Conservation (phyloP, 768 basidiomycete species). For the Wakefieldia striispora region DNA sequence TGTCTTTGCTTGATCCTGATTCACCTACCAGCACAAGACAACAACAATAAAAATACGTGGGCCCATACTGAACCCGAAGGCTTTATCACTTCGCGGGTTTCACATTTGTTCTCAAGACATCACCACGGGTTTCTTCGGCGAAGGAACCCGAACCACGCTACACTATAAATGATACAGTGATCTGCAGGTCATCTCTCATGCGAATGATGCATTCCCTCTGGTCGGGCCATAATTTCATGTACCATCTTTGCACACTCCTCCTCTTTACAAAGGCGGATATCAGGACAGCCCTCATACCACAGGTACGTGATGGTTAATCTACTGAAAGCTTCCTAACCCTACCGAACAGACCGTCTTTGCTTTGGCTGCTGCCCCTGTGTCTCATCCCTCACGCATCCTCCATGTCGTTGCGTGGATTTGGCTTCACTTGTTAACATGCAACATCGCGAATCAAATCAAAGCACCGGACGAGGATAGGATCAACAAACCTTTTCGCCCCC, state of each 20-base stretch:
- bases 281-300: conserved; percentile 15
- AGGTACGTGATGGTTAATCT: conserved; percentile 6
- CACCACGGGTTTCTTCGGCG: too few relatives aligned
- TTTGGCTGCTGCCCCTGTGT: conserved; percentile 20
- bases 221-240: neutral
- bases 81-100: too few relatives aligned
- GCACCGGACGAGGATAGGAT: conserved; percentile 37
- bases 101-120: too few relatives aligned
- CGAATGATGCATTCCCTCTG: neutral
- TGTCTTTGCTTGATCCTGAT: too few relatives aligned
- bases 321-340: neutral
- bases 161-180: too few relatives aligned
- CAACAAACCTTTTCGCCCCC: conserved; percentile 42
- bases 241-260: conserved; percentile 20
- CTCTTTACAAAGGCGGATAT: conserved; percentile 25
- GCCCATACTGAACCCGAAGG: too few relatives aligned
- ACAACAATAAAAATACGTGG: too few relatives aligned
- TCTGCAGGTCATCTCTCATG: too few relatives aligned
- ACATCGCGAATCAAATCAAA: conserved; percentile 39
- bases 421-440: conserved; percentile 41
- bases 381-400: conserved; percentile 7
- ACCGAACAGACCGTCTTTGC: conserved; percentile 31
- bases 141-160: too few relatives aligned
- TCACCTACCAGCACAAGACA: too few relatives aligned
- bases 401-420: conserved; percentile 40